Conservation (phyloP, 495 filamentous ascomycete species). For the Cetradonia linearis region DNA sequence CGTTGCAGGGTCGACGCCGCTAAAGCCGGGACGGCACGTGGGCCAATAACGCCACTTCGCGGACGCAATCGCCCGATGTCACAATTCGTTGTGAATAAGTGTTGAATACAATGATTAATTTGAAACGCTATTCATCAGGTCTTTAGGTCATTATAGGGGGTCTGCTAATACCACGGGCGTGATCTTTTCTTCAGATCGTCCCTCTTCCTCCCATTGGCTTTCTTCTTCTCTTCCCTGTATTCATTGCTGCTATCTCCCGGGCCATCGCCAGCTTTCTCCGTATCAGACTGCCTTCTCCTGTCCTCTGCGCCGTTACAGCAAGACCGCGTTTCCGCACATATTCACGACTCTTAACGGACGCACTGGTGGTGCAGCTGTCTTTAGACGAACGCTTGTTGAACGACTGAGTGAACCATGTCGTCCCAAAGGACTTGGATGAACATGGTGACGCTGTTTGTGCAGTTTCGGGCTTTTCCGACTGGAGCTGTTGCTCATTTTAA, state of each 20-base stretch:
- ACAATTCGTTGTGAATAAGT: not conserved
- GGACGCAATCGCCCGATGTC: no score
- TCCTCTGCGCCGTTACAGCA: not conserved
- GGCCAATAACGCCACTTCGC: no score
- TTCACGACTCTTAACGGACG: not conserved
- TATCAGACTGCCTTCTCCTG: not conserved
- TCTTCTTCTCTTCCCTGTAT: not conserved
- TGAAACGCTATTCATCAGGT: not conserved
- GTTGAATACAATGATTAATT: not conserved
- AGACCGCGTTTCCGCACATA: not conserved
- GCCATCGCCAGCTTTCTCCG: not conserved
- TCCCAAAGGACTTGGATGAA: constrained; percentile 1
- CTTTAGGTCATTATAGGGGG: not conserved
- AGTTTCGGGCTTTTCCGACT: not conserved
- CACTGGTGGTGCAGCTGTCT: not conserved
- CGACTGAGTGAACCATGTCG: not conserved
- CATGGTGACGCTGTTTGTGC: constrained; percentile 1
- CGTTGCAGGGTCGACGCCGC: constrained; percentile 4
- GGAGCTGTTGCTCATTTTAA: constrained; percentile 9
- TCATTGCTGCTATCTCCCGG: constrained; percentile 16
- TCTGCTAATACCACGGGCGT: constrained; percentile 36
- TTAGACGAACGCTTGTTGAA: constrained; percentile 1
- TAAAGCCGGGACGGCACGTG: constrained; percentile 1
- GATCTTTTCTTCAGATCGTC: constrained; percentile 37
- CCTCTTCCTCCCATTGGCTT: constrained; percentile 29